Evolutionary conservation across 805 yeast genomes (phyloP).

Genomic region (Ogataea saltuana): DNA sequence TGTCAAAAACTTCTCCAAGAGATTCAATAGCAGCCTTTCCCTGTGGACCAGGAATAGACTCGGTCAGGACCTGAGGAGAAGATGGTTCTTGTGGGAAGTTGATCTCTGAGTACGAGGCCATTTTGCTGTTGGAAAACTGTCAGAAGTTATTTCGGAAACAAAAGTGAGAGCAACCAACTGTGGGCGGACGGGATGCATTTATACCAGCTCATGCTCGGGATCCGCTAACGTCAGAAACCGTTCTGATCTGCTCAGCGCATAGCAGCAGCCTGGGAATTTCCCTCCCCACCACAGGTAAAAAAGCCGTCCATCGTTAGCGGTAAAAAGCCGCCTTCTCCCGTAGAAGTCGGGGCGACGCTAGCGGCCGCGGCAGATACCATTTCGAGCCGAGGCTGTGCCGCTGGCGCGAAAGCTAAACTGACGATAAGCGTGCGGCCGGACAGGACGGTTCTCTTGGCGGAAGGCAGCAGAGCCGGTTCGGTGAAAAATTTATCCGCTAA

Average conservation of each 20-base stretch:
- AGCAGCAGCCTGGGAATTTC: too few relatives aligned
- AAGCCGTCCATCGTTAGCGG: not conserved
- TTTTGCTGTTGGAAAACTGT: not conserved
- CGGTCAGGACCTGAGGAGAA: constrained; percentile 61
- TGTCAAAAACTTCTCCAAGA: constrained; percentile 65
- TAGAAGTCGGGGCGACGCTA: too few relatives aligned
- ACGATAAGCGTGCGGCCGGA: too few relatives aligned
- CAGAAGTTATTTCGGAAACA: not conserved
- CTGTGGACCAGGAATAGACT: constrained; percentile 75
- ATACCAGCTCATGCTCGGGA: not conserved
- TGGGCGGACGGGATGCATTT: not conserved
- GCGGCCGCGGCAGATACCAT: too few relatives aligned
- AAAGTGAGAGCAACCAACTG: not conserved
- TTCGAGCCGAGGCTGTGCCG: too few relatives aligned
- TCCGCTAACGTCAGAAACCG: not conserved
- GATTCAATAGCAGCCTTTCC: constrained; percentile 52
- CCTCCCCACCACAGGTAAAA: not conserved
- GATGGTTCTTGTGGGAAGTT: constrained; percentile 83
- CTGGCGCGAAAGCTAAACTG: too few relatives aligned
- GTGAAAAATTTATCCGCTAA: constrained; percentile 7
- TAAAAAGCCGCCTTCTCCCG: not conserved
- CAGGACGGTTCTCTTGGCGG: too few relatives aligned
- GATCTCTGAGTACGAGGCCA: constrained; percentile 46
- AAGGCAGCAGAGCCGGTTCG: too few relatives aligned
- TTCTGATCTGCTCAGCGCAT: too few relatives aligned